Conservation (phyloP, 768 basidiomycete genomes). For the Pisolithus marmoratus region DNA sequence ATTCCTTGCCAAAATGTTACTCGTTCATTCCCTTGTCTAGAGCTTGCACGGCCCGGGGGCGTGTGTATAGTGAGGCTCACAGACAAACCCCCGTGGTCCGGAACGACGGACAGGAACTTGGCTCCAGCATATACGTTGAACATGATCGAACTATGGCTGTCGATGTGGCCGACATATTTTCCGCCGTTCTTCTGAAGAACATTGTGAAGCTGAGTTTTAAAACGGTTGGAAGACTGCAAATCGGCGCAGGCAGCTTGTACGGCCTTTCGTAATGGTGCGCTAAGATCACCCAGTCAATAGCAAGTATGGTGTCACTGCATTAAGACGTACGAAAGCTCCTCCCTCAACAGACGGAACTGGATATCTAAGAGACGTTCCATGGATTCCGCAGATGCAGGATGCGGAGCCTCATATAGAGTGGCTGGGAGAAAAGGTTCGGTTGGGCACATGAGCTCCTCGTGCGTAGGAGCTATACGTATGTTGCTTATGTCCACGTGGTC, state of each 20-base stretch:
- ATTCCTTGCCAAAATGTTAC: conserved; percentile 56
- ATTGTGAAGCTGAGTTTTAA: conserved; percentile 36
- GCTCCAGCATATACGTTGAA: conserved; percentile 61
- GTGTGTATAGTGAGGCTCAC: conserved; percentile 42
- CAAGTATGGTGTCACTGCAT: background rate
- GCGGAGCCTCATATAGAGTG: conserved; percentile 54
- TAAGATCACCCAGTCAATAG: conserved; percentile 14
- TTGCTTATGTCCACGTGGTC: conserved; percentile 49
- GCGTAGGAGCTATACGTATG: conserved; percentile 68
- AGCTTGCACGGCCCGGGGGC: conserved; percentile 53
- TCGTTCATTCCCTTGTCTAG: conserved; percentile 33
- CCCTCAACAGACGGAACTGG: conserved; percentile 69
- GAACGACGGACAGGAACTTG: conserved; percentile 38
- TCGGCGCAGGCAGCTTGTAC: conserved; percentile 47
- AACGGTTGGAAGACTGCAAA: conserved; percentile 17
- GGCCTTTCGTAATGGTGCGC: conserved; percentile 48
- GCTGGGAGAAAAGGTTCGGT: conserved; percentile 55
- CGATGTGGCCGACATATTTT: conserved; percentile 43
- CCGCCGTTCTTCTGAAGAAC: conserved; percentile 53
- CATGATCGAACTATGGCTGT: conserved; percentile 43
- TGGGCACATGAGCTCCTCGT: conserved; percentile 51
- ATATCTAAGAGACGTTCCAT: conserved; percentile 68
- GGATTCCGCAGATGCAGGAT: conserved; percentile 48
- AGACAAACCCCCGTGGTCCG: conserved; percentile 50
- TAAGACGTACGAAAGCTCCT: conserved; percentile 57